These are phyloP conservation scores for Gigaspora rosea DNA, from an alignment of 192 early-diverging fungal species.

Conservation along the genomic window DNA sequence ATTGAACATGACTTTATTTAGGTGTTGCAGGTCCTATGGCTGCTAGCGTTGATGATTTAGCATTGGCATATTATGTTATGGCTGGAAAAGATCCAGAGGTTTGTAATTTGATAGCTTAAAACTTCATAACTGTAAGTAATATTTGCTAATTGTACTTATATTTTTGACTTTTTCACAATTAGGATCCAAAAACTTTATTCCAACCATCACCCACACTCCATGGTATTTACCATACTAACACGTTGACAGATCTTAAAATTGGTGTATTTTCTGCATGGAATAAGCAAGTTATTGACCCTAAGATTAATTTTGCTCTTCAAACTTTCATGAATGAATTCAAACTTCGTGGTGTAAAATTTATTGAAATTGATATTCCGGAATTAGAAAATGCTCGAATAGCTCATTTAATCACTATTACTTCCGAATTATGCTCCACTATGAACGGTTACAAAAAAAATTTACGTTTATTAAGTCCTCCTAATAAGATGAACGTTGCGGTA, in stretches of 20 bases:
- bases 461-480: slow-evolving; percentile 13
- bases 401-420: slow-evolving; percentile 64
- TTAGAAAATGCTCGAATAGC: slow-evolving; percentile 57
- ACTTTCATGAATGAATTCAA: slow-evolving; percentile 40
- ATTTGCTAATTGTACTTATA: not conserved
- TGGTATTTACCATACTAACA: slow-evolving; percentile 25
- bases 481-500: not conserved
- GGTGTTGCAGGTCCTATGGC: slow-evolving; percentile 67
- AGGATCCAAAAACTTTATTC: slow-evolving; percentile 47
- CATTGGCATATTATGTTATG: slow-evolving; percentile 64
- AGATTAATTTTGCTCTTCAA: slow-evolving; percentile 35
- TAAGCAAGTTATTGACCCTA: slow-evolving; percentile 42
- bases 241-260: slow-evolving; percentile 56
- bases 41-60: slow-evolving; percentile 66
- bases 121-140: not conserved
- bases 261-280: slow-evolving; percentile 58
- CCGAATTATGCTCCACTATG: slow-evolving; percentile 49
- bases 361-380: slow-evolving; percentile 64
- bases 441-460: not conserved
- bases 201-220: slow-evolving; percentile 56
- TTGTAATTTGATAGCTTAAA: not conserved
- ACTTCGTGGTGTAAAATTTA: slow-evolving; percentile 59
- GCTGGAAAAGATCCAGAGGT: slow-evolving; percentile 57
- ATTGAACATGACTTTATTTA: not conserved
- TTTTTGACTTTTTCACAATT: not conserved